Percentiles rank a stretch among this genome's conserved stretches.
Conservation (phyloP, 495 filamentous ascomycete genomes). For the Hypoxylon crocopeplum region DNA sequence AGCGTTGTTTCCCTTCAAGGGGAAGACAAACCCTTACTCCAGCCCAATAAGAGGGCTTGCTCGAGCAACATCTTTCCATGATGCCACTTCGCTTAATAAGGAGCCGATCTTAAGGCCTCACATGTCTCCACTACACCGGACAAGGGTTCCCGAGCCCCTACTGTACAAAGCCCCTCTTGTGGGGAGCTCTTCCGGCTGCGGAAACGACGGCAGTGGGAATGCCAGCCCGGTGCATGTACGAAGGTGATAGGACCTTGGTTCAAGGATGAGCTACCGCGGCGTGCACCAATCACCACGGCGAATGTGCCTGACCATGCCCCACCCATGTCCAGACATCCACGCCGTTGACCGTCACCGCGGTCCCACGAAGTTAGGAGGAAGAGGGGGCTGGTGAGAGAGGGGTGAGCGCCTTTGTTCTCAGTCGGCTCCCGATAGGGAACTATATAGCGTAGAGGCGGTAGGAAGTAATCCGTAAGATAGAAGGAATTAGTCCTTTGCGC, state of each 20-base stretch:
- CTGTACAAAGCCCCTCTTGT: neutral
- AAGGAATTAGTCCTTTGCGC: no score
- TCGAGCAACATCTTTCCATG: no score
- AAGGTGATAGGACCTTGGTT: neutral
- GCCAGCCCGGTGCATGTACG: neutral
- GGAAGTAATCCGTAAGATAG: no score
- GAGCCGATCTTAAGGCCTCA: no score
- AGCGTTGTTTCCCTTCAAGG: no score
- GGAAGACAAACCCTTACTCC: no score
- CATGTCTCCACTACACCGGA: neutral
- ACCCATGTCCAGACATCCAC: neutral
- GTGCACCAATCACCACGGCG: neutral
- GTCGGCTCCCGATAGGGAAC: no score
- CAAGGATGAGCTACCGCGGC: no score
- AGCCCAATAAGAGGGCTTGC: no score
- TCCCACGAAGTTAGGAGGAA: conserved; percentile 1
- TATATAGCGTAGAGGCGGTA: no score
- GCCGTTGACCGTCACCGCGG: neutral
- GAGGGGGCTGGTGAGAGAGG: neutral
- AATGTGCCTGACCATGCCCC: neutral
- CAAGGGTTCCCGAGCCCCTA: neutral
- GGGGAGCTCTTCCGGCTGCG: neutral
- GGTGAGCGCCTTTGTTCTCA: no score
- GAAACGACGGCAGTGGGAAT: neutral
- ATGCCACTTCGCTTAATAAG: no score